These are phyloP conservation scores for Harringtonia aguacate DNA, from an alignment of 2,329 filamentous ascomycete genomes.

Conservation along the genomic window DNA sequence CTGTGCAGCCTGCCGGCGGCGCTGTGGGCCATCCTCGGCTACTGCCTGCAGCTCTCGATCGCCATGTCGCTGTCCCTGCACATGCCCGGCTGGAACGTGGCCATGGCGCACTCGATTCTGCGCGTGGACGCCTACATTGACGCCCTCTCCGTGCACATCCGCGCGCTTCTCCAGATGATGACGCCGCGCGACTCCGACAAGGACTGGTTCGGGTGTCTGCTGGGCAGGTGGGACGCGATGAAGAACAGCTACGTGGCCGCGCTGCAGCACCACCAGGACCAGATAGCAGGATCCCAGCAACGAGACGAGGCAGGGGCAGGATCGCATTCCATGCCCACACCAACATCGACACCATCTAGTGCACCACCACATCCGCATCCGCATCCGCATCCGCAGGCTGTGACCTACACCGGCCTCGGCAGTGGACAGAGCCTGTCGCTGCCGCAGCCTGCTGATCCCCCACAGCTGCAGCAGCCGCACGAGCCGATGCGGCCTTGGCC, in stretches of 20 bases:
- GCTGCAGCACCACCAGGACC: background rate
- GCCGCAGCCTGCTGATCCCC: background rate
- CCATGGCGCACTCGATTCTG: conserved; percentile 2
- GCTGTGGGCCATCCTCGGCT: conserved; percentile 2
- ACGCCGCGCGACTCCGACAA: background rate
- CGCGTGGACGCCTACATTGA: conserved; percentile 3
- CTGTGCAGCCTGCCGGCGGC: background rate
- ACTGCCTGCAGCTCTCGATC: background rate
- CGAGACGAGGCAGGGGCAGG: too few species aligned
- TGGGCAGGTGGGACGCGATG: background rate
- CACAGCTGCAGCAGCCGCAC: background rate
- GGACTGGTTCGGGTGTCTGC: background rate
- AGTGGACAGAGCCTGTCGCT: too few species aligned
- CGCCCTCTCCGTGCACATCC: background rate
- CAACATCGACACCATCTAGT: too few species aligned
- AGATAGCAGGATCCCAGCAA: too few species aligned
- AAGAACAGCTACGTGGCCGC: background rate
- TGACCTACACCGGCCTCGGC: too few species aligned
- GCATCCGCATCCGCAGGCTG: too few species aligned
- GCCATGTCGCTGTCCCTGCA: conserved; percentile 1
- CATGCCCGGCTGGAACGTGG: conserved; percentile 1
- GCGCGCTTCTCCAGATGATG: background rate
- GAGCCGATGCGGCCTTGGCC: background rate
- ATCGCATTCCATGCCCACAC: too few species aligned
- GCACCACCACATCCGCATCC: too few species aligned